Evolutionary conservation across 2,329 filamentous ascomycete species (phyloP).

Genomic region (Penicillium vulpinum): DNA sequence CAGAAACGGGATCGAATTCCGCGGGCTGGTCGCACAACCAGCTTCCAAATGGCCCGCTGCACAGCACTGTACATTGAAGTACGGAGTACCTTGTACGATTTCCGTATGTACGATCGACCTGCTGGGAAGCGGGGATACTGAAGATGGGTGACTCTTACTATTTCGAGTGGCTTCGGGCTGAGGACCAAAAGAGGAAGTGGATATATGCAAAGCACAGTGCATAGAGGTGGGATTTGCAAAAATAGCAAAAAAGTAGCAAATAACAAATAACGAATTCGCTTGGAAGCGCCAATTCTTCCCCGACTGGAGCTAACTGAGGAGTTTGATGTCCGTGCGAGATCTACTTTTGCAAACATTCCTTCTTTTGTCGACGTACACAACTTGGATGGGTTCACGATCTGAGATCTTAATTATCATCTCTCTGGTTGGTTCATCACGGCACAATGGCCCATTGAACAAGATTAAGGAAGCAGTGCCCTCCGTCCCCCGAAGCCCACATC

Average conservation of each 20-base stretch:
- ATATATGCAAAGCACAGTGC: not conserved
- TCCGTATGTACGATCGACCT: slow-evolving; percentile 5
- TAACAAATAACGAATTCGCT: not conserved
- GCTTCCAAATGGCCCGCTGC: not conserved
- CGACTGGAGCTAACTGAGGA: not conserved
- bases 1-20: not conserved
- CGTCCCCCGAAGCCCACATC: slow-evolving; percentile 10
- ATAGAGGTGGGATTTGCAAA: not conserved
- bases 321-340: not conserved
- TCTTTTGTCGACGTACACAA: slow-evolving; percentile 3
- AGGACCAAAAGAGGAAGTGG: not conserved
- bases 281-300: not conserved
- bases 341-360: not conserved
- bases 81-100: not conserved
- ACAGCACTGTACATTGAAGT: not conserved
- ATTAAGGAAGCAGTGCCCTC: slow-evolving; percentile 13
- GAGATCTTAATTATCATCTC: not conserved
- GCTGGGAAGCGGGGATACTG: not conserved
- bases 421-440: slow-evolving; percentile 21
- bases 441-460: slow-evolving; percentile 18
- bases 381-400: slow-evolving; percentile 7
- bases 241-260: not conserved
- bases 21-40: not conserved
- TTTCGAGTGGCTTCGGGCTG: not conserved
- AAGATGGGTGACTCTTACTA: not conserved